A percentile compares a stretch with the other conserved stretches of the same genome.
These are phyloP conservation scores for Citrus mangshanensis DNA, from an alignment of 345 rosid genomes.

Conservation along the genomic window DNA sequence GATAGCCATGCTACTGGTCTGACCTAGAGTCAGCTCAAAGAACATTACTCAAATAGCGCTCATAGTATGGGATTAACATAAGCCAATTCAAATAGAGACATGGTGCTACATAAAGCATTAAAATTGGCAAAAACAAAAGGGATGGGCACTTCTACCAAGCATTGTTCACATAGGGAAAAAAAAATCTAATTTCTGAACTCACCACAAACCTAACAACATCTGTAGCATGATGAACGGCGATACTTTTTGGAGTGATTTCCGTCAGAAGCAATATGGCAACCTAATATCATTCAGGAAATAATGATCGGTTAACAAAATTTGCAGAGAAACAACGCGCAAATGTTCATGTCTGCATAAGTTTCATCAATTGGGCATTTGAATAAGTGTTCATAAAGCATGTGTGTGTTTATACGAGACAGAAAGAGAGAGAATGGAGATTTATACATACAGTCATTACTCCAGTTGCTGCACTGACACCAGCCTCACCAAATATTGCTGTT, in stretches of 20 bases:
- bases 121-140: background rate
- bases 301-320: conserved; percentile 7
- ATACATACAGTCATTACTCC: conserved; percentile 94
- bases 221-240: conserved; percentile 93
- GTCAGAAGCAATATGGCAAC: conserved; percentile 91
- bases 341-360: background rate
- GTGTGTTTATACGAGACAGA: background rate
- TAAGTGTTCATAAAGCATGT: background rate
- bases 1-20: conserved; percentile 99
- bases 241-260: conserved; percentile 98
- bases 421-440: conserved; percentile 1
- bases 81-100: conserved; percentile 4
- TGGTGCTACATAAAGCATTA: background rate
- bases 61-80: background rate
- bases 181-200: conserved; percentile 25
- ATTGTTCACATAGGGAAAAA: background rate
- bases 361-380: background rate
- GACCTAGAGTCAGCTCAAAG: conserved; percentile 66
- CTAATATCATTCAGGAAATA: conserved; percentile 34
- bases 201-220: conserved; percentile 98
- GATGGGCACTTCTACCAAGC: background rate
- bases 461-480: conserved; percentile 99
- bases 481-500: conserved; percentile 97
- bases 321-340: background rate
- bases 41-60: conserved; percentile 29